A percentile compares a stretch with the other conserved stretches of the same genome.
These are phyloP conservation scores for Diutina catenulata DNA, from an alignment of 1,139 yeast genomes.

Conservation along the genomic window DNA sequence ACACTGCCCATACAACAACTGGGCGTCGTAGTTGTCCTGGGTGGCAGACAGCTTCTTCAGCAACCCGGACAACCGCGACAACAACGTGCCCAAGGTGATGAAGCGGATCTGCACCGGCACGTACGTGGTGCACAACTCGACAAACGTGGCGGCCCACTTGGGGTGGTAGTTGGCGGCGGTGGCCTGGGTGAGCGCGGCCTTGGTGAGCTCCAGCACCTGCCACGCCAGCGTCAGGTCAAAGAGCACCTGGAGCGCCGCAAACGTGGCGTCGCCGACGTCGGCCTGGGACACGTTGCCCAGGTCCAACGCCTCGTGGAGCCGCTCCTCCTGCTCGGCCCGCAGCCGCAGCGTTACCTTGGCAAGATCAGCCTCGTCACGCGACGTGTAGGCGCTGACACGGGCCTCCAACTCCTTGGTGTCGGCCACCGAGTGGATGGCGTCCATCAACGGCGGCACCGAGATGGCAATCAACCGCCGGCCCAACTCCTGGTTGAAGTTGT, in stretches of 20 bases:
- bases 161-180: slow-evolving; percentile 14
- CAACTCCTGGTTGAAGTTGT: slow-evolving; percentile 24
- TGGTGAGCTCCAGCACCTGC: slow-evolving; percentile 37
- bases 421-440: slow-evolving; percentile 13
- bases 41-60: slow-evolving; percentile 13
- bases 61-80: slow-evolving; percentile 18
- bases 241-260: slow-evolving; percentile 33
- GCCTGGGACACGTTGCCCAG: slow-evolving; percentile 16
- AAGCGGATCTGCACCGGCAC: slow-evolving; percentile 85
- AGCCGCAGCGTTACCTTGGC: slow-evolving; percentile 10
- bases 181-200: slow-evolving; percentile 27
- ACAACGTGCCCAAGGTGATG: slow-evolving; percentile 40
- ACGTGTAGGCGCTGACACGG: background rate
- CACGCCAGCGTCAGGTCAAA: slow-evolving; percentile 40
- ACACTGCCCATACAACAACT: slow-evolving; percentile 38
- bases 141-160: slow-evolving; percentile 44
- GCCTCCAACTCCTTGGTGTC: background rate
- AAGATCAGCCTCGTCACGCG: slow-evolving; percentile 8
- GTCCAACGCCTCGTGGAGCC: slow-evolving; percentile 19
- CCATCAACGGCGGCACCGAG: slow-evolving; percentile 31
- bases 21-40: slow-evolving; percentile 20
- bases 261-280: slow-evolving; percentile 26
- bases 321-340: slow-evolving; percentile 9
- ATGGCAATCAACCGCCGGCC: slow-evolving; percentile 25
- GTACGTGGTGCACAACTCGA: slow-evolving; percentile 63